Conservation (phyloP, 2,329 filamentous ascomycete species). For the Verticillium isaacii region DNA sequence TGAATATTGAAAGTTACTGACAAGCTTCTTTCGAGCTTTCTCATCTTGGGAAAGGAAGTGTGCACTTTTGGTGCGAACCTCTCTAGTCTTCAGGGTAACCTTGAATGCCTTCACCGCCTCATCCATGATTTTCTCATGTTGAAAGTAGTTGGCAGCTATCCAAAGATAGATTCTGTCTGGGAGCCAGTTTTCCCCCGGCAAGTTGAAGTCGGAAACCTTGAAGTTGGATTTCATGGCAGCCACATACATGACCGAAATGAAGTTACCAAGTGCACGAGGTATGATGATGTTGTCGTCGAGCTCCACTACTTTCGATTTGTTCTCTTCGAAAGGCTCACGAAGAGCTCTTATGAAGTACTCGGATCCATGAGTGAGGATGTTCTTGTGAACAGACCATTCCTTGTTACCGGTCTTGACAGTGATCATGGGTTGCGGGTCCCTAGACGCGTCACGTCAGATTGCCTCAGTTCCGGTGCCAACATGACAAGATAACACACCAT, state of each 20-base stretch:
- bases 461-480: too few relatives aligned
- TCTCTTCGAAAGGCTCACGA: neutral
- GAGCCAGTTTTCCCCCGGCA: neutral
- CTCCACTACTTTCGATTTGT: neutral
- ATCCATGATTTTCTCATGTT: neutral
- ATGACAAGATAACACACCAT: too few relatives aligned
- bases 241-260: neutral
- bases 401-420: neutral
- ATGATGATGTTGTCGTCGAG: neutral
- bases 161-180: neutral
- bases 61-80: fast-evolving
- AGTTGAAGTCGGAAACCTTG: neutral
- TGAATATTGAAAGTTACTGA: neutral
- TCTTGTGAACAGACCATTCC: neutral
- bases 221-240: neutral
- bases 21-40: neutral
- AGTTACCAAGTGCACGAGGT: neutral
- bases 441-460: neutral
- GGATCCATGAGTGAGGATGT: neutral
- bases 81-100: neutral
- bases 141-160: neutral
- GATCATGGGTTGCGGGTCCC: neutral
- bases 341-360: neutral
- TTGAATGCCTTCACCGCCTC: neutral
- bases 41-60: neutral